These are phyloP conservation scores for Aureobasidium sp. DNA, from an alignment of 2,329 filamentous ascomycete species.

Conservation along the genomic window DNA sequence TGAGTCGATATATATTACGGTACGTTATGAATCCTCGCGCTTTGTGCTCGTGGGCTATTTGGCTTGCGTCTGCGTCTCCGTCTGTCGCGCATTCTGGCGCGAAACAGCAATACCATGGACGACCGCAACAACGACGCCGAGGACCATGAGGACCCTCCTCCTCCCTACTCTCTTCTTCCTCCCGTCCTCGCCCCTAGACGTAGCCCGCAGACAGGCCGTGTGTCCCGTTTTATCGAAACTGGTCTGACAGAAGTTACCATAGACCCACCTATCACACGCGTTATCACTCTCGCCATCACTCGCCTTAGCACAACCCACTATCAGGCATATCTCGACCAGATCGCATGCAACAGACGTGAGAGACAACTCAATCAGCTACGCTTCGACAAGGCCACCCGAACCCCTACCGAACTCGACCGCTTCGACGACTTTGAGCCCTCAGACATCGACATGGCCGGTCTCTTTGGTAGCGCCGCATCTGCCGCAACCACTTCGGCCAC, in stretches of 20 bases:
- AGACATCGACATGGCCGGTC: conserved; percentile 50
- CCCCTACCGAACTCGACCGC: background rate
- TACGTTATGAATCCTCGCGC: background rate
- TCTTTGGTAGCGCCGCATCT: conserved; percentile 47
- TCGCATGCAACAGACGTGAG: background rate
- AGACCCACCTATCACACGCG: background rate
- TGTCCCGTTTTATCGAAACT: background rate
- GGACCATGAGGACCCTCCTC: background rate
- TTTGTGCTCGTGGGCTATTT: background rate
- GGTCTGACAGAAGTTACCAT: background rate
- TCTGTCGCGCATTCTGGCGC: background rate
- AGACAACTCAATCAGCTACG: background rate
- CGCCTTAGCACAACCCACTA: background rate
- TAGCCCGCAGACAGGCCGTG: background rate
- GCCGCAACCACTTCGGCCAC: conserved; percentile 45
- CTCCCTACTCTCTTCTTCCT: background rate
- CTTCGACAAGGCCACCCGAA: background rate
- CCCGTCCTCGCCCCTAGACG: background rate
- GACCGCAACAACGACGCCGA: background rate
- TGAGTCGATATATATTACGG: background rate
- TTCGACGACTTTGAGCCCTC: background rate
- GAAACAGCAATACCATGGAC: background rate
- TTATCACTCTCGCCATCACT: background rate
- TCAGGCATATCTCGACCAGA: background rate
- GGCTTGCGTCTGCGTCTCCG: background rate